Evolutionary conservation across 75 land plant species (phyloP).

Genomic region (Pinus taeda): DNA sequence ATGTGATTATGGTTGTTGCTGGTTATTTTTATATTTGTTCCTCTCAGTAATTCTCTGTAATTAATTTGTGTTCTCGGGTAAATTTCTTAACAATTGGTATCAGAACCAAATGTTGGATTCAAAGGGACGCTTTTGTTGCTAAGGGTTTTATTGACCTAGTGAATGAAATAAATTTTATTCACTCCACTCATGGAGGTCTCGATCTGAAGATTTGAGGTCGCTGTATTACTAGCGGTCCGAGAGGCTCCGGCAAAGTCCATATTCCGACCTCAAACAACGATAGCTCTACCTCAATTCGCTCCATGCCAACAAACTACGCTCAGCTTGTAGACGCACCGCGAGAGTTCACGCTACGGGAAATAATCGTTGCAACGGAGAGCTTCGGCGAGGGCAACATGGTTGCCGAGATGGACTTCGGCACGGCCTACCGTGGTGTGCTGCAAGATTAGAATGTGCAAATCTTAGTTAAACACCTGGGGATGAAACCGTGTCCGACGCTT

Average conservation of each 20-base stretch:
- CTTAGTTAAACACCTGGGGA: conserved; percentile 56
- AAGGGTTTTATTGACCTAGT: too few relatives aligned
- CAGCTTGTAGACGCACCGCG: conserved; percentile 45
- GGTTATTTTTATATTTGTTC: too few relatives aligned
- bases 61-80: too few relatives aligned
- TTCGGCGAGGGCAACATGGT: conserved; percentile 44
- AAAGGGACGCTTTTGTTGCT: too few relatives aligned
- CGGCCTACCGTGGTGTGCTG: conserved; percentile 57
- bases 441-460: conserved; percentile 23
- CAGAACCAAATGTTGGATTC: too few relatives aligned
- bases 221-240: too few relatives aligned
- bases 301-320: not conserved
- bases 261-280: not conserved
- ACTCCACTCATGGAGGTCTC: too few relatives aligned
- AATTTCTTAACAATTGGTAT: too few relatives aligned
- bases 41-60: too few relatives aligned
- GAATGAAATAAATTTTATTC: too few relatives aligned
- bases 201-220: too few relatives aligned
- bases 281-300: not conserved
- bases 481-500: conserved; percentile 65
- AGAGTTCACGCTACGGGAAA: conserved; percentile 50
- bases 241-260: conserved; percentile 26
- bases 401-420: conserved; percentile 69
- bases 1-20: too few relatives aligned
- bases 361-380: conserved; percentile 47